A percentile compares a stretch with the other conserved stretches of the same genome.
These are phyloP conservation scores for Castanea sativa DNA, from an alignment of 306 rosid species.

Conservation along the genomic window DNA sequence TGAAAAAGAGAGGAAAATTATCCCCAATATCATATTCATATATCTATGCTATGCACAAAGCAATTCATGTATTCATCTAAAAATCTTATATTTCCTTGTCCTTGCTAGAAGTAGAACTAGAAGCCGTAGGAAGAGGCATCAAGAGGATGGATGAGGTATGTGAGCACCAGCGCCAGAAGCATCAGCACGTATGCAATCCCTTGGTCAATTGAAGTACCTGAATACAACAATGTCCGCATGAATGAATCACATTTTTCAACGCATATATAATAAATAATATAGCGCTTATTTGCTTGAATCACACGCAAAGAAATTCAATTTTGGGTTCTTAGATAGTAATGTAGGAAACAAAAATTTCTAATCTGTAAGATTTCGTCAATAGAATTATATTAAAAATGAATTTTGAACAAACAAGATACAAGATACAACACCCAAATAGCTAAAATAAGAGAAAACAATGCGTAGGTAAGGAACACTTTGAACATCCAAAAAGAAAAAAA, in stretches of 20 bases:
- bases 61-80: neutral
- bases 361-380: too few relatives aligned
- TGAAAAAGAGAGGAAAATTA: neutral
- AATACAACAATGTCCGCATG: neutral
- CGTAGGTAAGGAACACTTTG: too few relatives aligned
- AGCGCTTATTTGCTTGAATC: too few relatives aligned
- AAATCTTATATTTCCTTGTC: neutral
- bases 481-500: too few relatives aligned
- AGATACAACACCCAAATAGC: too few relatives aligned
- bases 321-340: too few relatives aligned
- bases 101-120: slow-evolving; percentile 17
- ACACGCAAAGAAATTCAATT: too few relatives aligned
- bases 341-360: too few relatives aligned
- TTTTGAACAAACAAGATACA: neutral
- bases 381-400: too few relatives aligned
- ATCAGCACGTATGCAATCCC: slow-evolving; percentile 79
- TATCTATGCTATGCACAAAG: neutral
- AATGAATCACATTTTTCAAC: too few relatives aligned
- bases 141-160: slow-evolving; percentile 79
- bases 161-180: slow-evolving; percentile 75
- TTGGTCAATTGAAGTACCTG: slow-evolving; percentile 82
- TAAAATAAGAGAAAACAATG: neutral
- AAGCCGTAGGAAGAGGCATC: slow-evolving; percentile 46
- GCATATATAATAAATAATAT: too few relatives aligned
- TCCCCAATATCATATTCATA: neutral